Conservation (phyloP, 805 yeast genomes). For the Teunomyces lycoperdinae region DNA sequence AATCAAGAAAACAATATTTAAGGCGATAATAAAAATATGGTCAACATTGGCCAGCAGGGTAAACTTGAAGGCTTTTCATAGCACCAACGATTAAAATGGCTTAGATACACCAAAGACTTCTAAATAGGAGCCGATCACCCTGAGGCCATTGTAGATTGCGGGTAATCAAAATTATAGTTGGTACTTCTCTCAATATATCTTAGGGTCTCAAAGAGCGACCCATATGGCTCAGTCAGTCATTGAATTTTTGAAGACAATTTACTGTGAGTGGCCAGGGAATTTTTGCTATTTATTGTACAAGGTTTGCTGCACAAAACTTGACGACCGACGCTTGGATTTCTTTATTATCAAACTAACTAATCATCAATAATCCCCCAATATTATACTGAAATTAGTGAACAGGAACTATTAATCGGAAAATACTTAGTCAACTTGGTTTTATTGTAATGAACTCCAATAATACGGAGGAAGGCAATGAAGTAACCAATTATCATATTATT, state of each 20-base stretch:
- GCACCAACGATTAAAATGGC: constrained; percentile 23
- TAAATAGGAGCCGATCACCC: constrained; percentile 14
- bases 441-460: constrained; percentile 26
- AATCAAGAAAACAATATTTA: constrained; percentile 31
- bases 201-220: constrained; percentile 12
- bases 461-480: constrained; percentile 20
- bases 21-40: constrained; percentile 32
- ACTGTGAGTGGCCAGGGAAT: constrained; percentile 24
- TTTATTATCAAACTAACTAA: constrained; percentile 12
- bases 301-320: constrained; percentile 21
- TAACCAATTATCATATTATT: constrained; percentile 13
- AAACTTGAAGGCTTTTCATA: constrained; percentile 12
- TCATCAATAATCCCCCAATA: too few species aligned
- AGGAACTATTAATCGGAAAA: constrained; percentile 23
- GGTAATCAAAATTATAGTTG: constrained; percentile 31
- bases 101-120: constrained; percentile 29
- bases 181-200: constrained; percentile 20
- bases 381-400: constrained; percentile 22
- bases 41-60: constrained; percentile 38
- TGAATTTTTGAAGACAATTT: constrained; percentile 17
- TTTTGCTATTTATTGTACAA: constrained; percentile 19
- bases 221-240: constrained; percentile 13
- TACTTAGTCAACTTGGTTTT: constrained; percentile 29
- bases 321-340: constrained; percentile 17
- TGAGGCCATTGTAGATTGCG: constrained; percentile 32